Conservation (phyloP, 768 basidiomycete species). For the Inosperma sp. region DNA sequence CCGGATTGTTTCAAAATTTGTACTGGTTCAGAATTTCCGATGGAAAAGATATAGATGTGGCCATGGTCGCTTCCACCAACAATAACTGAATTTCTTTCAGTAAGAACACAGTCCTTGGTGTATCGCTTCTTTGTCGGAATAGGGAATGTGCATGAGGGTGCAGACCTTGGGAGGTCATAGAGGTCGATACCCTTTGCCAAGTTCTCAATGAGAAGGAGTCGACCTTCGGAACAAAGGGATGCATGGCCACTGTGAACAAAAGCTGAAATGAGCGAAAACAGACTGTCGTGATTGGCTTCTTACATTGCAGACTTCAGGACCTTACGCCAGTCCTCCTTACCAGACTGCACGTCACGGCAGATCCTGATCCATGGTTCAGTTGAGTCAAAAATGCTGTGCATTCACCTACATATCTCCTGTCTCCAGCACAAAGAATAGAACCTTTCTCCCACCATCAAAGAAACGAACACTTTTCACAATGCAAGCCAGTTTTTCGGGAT, state of each 20-base stretch:
- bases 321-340: slow-evolving; percentile 13
- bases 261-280: neutral
- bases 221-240: slow-evolving; percentile 2
- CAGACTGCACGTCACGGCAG: slow-evolving; percentile 7
- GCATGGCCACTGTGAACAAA: slow-evolving; percentile 7
- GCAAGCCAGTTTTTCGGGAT: neutral
- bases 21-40: neutral
- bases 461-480: slow-evolving; percentile 11
- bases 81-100: neutral
- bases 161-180: slow-evolving; percentile 11
- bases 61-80: slow-evolving; percentile 15
- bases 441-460: slow-evolving; percentile 8
- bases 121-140: slow-evolving; percentile 3
- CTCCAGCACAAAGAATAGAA: slow-evolving; percentile 13
- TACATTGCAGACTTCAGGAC: slow-evolving; percentile 5
- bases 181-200: slow-evolving; percentile 13
- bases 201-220: slow-evolving; percentile 11
- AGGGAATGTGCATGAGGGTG: slow-evolving; percentile 4
- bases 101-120: slow-evolving; percentile 9
- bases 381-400: neutral
- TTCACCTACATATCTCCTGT: slow-evolving; percentile 13
- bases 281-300: neutral
- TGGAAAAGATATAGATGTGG: slow-evolving; percentile 12
- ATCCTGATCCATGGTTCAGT: slow-evolving; percentile 5
- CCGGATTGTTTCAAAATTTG: slow-evolving; percentile 9